Conservation (phyloP, 2,329 filamentous ascomycete genomes). For the Leptosphaerulina australis region DNA sequence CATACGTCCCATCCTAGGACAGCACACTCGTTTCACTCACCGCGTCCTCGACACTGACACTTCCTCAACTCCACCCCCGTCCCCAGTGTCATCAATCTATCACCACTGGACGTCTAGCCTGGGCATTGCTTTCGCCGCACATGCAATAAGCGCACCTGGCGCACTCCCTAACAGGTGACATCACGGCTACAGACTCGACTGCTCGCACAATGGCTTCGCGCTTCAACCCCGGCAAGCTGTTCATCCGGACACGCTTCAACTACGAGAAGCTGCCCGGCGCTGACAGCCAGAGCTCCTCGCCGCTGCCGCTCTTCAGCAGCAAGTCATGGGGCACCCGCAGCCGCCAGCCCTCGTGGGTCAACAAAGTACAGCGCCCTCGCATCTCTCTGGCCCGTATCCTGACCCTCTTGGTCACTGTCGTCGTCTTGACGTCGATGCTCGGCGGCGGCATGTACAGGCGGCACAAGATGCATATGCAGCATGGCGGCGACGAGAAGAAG, state of each 20-base stretch:
- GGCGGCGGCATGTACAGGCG: conserved; percentile 51
- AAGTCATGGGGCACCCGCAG: conserved; percentile 46
- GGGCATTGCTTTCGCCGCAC: conserved; percentile 31
- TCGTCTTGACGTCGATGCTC: conserved; percentile 51
- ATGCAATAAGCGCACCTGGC: conserved; percentile 39
- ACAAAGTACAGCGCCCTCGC: conserved; percentile 50
- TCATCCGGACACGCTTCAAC: conserved; percentile 52
- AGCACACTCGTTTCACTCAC: conserved; percentile 39
- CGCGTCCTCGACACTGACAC: conserved; percentile 12
- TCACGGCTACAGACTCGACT: conserved; percentile 8
- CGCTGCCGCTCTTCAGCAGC: conserved; percentile 48
- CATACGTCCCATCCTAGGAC: conserved; percentile 24
- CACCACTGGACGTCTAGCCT: conserved; percentile 3
- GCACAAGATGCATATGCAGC: conserved; percentile 43
- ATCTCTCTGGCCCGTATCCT: conserved; percentile 52
- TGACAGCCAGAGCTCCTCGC: conserved; percentile 50
- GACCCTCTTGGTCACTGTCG: conserved; percentile 48
- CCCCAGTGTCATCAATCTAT: conserved; percentile 1
- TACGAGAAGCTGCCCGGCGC: conserved; percentile 55
- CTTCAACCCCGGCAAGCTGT: conserved; percentile 54
- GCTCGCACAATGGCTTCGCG: conserved; percentile 43
- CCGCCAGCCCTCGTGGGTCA: conserved; percentile 46
- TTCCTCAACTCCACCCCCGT: conserved; percentile 14
- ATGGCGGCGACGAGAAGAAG: conserved; percentile 42
- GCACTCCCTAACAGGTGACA: conserved; percentile 10